These are phyloP conservation scores for Smallanthus sonchifolius DNA, from an alignment of 129 eudicot species.

Conservation along the genomic window DNA sequence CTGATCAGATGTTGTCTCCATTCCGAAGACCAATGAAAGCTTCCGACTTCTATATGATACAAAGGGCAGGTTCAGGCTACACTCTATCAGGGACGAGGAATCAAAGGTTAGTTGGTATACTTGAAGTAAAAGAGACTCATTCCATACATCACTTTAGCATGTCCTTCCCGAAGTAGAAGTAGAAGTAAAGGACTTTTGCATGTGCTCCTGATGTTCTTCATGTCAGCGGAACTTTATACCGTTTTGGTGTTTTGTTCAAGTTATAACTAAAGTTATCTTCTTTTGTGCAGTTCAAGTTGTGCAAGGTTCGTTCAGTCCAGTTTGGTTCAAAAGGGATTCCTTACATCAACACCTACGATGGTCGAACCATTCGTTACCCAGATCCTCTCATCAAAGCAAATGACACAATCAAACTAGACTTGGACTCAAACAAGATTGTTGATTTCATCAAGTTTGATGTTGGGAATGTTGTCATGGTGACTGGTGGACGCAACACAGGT, in stretches of 20 bases:
- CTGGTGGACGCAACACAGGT: slow-evolving; percentile 61
- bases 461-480: slow-evolving; percentile 68
- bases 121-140: background rate
- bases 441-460: slow-evolving; percentile 63
- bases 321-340: slow-evolving; percentile 62
- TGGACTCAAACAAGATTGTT: slow-evolving; percentile 47
- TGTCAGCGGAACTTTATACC: background rate
- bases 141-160: no score
- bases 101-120: slow-evolving; percentile 36
- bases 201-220: background rate
- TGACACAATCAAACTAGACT: slow-evolving; percentile 57
- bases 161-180: no score
- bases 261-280: background rate
- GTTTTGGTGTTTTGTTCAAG: background rate
- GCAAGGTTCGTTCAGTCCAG: slow-evolving; percentile 62
- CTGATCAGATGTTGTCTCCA: slow-evolving; percentile 49
- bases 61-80: slow-evolving; percentile 53
- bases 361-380: slow-evolving; percentile 52
- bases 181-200: background rate
- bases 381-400: slow-evolving; percentile 69
- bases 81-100: slow-evolving; percentile 55
- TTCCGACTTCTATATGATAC: slow-evolving; percentile 54
- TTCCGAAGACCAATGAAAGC: slow-evolving; percentile 54
- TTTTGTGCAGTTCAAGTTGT: slow-evolving; percentile 47
- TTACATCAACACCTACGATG: slow-evolving; percentile 59